phyloP scores from a whole-genome alignment of 306 rosid species.

The Vigna reflexopilosa region DNA sequence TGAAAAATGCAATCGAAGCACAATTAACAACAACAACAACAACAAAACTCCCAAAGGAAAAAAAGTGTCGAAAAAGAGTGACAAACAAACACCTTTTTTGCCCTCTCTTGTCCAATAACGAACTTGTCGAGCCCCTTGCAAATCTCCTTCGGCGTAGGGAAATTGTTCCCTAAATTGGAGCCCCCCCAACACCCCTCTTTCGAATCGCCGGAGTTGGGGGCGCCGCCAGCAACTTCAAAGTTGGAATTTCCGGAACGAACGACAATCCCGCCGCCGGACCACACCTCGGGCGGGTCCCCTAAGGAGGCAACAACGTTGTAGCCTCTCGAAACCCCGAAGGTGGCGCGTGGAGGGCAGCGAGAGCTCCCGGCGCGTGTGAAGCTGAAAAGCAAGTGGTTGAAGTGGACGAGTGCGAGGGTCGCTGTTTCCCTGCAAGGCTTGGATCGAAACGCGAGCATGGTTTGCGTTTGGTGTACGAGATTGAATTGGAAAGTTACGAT shows the following conservation, averaged over 20 bases:
- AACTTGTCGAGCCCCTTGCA: slow-evolving; percentile 89
- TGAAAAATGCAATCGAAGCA: slow-evolving; percentile 46
- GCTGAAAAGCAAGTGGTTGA: slow-evolving; percentile 60
- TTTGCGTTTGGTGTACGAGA: slow-evolving; percentile 3
- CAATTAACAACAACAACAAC: background rate
- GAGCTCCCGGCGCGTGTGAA: slow-evolving; percentile 59
- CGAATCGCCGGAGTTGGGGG: slow-evolving; percentile 59
- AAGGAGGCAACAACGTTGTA: slow-evolving; percentile 48
- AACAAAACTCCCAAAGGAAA: background rate
- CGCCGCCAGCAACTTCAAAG: slow-evolving; percentile 51
- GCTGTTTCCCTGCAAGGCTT: slow-evolving; percentile 66
- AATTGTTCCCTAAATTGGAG: slow-evolving; percentile 72
- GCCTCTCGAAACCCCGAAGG: slow-evolving; percentile 6
- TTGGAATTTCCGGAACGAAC: slow-evolving; percentile 58
- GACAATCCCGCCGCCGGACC: slow-evolving; percentile 93
- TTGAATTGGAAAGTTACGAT: background rate
- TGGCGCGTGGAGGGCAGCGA: slow-evolving; percentile 47
- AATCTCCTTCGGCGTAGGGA: slow-evolving; percentile 97
- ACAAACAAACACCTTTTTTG: slow-evolving; percentile 75
- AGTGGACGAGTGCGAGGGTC: slow-evolving; percentile 57
- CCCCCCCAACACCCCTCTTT: slow-evolving; percentile 92
- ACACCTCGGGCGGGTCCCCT: slow-evolving; percentile 92
- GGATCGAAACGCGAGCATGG: slow-evolving; percentile 61
- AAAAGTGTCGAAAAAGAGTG: background rate
- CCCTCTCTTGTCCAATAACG: slow-evolving; percentile 95